Evolutionary conservation across 108 stramenopile genomes (phyloP), one percentile per base, ranked within the genome.

Genomic region (Fragilaria radians): DNA sequence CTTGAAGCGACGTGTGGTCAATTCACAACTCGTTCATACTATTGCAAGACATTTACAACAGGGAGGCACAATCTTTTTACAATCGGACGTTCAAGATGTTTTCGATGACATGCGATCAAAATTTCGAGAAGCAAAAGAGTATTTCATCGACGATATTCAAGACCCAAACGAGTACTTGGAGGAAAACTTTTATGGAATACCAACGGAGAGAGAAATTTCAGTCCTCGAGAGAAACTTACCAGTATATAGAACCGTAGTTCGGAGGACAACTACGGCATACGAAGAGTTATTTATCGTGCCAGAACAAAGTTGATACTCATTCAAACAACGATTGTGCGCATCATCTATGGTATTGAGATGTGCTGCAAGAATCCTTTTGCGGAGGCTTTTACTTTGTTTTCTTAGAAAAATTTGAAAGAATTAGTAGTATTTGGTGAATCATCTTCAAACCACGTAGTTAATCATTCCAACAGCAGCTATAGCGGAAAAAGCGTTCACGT

Each of bases 171-270:
- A 80, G 21, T 91, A 89, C 54, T 31, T 73, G 36, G 57, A 64
- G 46, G 74, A 74, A 1, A 94, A 94, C 72, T 68, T 73, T 3
- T 25, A 88, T 18, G 85, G 85, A 9, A 53, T 94, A 59, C 89
- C 87, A 0, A 94, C 93, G 29, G 93, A 94, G 64, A 63, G 93
- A 46, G 93, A 94, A 77, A 62, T 83, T 25, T 89, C 88, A 49
- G 93, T 94, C 1, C 46, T 91, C 62, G 68, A 85, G 24, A 58
- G 76, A 28, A 78, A 66, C 26, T 59, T 89, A n/a, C 87, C 89
- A 25, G 80, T 94, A 5, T 94, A 70, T 57, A 62, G 93, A 50
- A 68, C 89, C 0, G 28, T 80, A 23, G 85, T 94, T 54, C 57
- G 46, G 19, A 52, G 88, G 42, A 94, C 74, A 25, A 46, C 61